Evolutionary conservation across 2,329 filamentous ascomycete species (phyloP).

Genomic region (Neocucurbitaria cava): DNA sequence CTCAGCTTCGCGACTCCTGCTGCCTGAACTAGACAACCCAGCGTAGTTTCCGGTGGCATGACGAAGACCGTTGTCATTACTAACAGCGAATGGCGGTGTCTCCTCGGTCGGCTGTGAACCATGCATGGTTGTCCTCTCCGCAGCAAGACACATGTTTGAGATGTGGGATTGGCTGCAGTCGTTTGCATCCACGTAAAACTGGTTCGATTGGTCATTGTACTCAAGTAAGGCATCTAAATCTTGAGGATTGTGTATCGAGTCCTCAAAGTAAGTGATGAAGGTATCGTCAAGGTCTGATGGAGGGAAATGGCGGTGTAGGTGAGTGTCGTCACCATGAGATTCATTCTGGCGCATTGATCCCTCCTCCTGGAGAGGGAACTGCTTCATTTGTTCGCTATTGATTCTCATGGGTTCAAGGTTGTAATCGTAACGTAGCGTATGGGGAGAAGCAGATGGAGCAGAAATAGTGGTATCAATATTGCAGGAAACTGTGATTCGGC

Average conservation of each 20-base stretch:
- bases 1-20: background rate
- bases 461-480: background rate
- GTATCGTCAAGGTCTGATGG: background rate
- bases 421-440: slow-evolving; percentile 1
- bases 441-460: slow-evolving; percentile 1
- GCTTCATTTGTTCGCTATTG: slow-evolving; percentile 20
- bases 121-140: slow-evolving; percentile 8
- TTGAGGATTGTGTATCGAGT: background rate
- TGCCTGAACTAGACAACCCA: slow-evolving; percentile 14
- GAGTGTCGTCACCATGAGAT: background rate
- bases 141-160: slow-evolving; percentile 7
- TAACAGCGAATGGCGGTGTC: slow-evolving; percentile 2
- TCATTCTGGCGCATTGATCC: slow-evolving; percentile 3
- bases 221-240: slow-evolving; percentile 6
- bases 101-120: slow-evolving; percentile 3
- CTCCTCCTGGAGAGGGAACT: slow-evolving; percentile 4
- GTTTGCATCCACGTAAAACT: slow-evolving; percentile 18
- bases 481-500: background rate
- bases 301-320: background rate
- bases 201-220: background rate
- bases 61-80: slow-evolving; percentile 11
- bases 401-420: background rate
- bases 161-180: slow-evolving; percentile 16
- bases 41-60: slow-evolving; percentile 18
- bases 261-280: slow-evolving; percentile 1